phyloP scores from a whole-genome alignment of 192 early-diverging fungal species.

The Coemansia sp. region DNA sequence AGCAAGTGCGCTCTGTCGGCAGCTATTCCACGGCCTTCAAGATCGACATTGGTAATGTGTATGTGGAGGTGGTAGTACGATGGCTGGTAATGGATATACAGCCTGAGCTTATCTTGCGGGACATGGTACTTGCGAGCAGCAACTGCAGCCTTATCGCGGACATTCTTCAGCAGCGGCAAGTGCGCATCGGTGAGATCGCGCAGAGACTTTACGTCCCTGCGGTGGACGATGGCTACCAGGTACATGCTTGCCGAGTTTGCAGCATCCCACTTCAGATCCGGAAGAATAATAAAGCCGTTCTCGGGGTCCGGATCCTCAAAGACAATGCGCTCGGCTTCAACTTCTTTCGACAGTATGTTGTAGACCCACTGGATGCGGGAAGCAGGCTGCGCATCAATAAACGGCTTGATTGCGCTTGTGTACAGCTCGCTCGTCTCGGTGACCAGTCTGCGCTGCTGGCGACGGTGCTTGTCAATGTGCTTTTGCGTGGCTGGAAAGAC shows the following conservation, averaged over 20 bases:
- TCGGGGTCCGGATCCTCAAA: constrained; percentile 58
- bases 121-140: constrained; percentile 55
- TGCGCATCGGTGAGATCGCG: constrained; percentile 61
- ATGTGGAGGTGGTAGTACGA: constrained; percentile 82
- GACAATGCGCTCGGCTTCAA: constrained; percentile 65
- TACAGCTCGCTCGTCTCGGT: constrained; percentile 67
- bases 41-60: constrained; percentile 66
- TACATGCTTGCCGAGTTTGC: constrained; percentile 62
- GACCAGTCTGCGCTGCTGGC: constrained; percentile 59
- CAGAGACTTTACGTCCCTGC: constrained; percentile 58
- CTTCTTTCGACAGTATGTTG: constrained; percentile 67
- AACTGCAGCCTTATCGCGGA: constrained; percentile 52
- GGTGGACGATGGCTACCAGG: constrained; percentile 60
- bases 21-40: constrained; percentile 56
- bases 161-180: constrained; percentile 61
- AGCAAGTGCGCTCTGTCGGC: constrained; percentile 69
- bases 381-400: constrained; percentile 60
- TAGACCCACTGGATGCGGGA: constrained; percentile 73
- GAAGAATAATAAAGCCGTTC: constrained; percentile 70
- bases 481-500: constrained; percentile 65
- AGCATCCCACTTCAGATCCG: constrained; percentile 80
- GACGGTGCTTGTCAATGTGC: constrained; percentile 72
- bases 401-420: constrained; percentile 52
- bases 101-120: constrained; percentile 56
- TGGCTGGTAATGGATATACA: constrained; percentile 81